Percentiles rank a stretch among this genome's conserved stretches.
phyloP scores from a whole-genome alignment of 1,284 basidiomycete species.

The Cutaneotrichosporon curvatum region DNA sequence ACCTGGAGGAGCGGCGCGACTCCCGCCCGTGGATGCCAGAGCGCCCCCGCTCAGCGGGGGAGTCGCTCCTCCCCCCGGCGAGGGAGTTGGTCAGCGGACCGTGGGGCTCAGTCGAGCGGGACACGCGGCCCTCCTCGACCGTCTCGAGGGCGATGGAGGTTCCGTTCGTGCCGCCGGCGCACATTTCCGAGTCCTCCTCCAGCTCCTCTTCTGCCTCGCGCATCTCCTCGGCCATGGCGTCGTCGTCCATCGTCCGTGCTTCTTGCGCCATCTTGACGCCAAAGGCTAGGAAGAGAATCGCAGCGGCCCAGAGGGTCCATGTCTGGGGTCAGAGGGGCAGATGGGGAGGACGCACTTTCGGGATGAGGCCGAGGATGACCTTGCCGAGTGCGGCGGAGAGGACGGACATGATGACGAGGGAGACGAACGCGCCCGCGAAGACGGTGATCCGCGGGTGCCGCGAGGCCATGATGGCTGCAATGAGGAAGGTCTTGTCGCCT shows the following conservation, averaged over 20 bases:
- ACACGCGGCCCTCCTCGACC: constrained; percentile 33
- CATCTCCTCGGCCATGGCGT: constrained; percentile 79
- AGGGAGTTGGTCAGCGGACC: constrained; percentile 10
- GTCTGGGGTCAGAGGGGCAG: constrained; percentile 20
- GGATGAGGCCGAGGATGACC: constrained; percentile 72
- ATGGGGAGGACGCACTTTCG: constrained; percentile 50
- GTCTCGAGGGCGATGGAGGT: constrained; percentile 32
- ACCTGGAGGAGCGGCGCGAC: not conserved
- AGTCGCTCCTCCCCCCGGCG: not conserved
- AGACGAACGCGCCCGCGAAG: constrained; percentile 81
- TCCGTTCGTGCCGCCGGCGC: constrained; percentile 20
- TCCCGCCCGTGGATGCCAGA: not conserved
- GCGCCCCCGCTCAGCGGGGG: not conserved
- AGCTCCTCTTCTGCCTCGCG: constrained; percentile 86
- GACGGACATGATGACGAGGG: constrained; percentile 85
- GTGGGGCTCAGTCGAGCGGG: not conserved
- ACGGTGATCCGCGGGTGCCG: constrained; percentile 79
- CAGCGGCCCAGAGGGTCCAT: constrained; percentile 53
- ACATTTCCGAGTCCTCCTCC: constrained; percentile 39
- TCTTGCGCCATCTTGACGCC: constrained; percentile 79
- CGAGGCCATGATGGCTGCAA: constrained; percentile 93
- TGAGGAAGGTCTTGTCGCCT: constrained; percentile 98
- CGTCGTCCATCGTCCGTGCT: constrained; percentile 64
- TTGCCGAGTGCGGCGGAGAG: constrained; percentile 82
- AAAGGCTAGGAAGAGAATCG: constrained; percentile 75